These are phyloP conservation scores for Raddia distichophylla DNA, from an alignment of 176 grass and related monocot genomes.

Conservation along the genomic window DNA sequence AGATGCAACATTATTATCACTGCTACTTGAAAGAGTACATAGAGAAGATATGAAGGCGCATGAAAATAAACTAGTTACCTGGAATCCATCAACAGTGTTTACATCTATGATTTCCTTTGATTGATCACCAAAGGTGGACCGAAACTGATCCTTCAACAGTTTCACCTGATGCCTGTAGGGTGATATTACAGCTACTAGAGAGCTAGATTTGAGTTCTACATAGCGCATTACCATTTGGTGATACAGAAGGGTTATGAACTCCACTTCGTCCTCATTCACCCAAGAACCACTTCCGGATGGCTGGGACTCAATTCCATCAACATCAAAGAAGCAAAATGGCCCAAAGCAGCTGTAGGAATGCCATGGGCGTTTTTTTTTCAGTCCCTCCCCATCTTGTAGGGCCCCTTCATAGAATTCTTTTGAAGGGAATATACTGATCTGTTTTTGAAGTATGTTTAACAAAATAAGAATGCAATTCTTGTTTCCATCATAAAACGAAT, in stretches of 20 bases:
- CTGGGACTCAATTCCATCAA: constrained; percentile 80
- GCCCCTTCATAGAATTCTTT: constrained; percentile 90
- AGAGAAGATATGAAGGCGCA: constrained; percentile 25
- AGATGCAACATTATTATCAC: constrained; percentile 32
- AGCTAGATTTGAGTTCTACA: constrained; percentile 75
- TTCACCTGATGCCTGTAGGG: constrained; percentile 87
- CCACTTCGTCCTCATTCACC: constrained; percentile 85
- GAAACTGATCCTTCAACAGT: constrained; percentile 69
- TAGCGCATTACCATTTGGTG: constrained; percentile 65
- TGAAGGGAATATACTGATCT: constrained; percentile 96
- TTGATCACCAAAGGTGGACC: constrained; percentile 80
- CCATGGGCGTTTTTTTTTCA: constrained; percentile 63
- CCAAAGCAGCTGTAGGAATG: constrained; percentile 76
- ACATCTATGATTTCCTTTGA: constrained; percentile 87
- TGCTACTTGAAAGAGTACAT: constrained; percentile 22
- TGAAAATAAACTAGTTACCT: constrained; percentile 58
- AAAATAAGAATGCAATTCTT: constrained; percentile 33
- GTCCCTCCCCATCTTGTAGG: constrained; percentile 77
- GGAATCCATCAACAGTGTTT: constrained; percentile 96
- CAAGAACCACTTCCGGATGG: constrained; percentile 84
- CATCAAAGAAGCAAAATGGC: constrained; percentile 95
- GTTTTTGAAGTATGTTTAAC: constrained; percentile 34
- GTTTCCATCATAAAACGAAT: constrained; percentile 28
- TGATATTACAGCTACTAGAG: constrained; percentile 82
- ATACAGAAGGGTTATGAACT: constrained; percentile 84